These are phyloP conservation scores for Saitozyma sp. DNA, from an alignment of 768 basidiomycete species.

Conservation along the genomic window DNA sequence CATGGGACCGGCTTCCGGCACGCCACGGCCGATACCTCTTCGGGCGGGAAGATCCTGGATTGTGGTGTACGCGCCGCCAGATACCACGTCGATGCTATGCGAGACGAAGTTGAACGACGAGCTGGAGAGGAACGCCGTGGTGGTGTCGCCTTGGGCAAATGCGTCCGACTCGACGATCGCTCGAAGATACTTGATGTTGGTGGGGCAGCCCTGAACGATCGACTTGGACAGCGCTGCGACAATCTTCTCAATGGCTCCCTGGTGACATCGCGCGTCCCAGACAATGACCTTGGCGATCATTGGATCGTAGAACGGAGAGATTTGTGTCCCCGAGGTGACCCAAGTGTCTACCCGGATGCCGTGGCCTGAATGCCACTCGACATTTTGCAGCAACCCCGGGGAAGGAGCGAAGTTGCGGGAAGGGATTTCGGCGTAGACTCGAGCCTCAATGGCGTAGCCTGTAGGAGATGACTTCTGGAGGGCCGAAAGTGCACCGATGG, in stretches of 20 bases:
- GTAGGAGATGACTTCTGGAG: no score
- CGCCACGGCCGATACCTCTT: slow-evolving; percentile 58
- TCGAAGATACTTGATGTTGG: slow-evolving; percentile 59
- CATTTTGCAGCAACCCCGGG: no score
- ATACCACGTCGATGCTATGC: slow-evolving; percentile 61
- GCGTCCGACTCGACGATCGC: slow-evolving; percentile 9
- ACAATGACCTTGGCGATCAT: slow-evolving; percentile 65
- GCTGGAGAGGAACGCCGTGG: slow-evolving; percentile 37
- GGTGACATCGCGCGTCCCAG: slow-evolving; percentile 55
- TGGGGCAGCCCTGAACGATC: slow-evolving; percentile 62
- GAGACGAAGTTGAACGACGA: slow-evolving; percentile 5
- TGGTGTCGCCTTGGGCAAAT: slow-evolving; percentile 28
- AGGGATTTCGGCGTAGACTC: no score
- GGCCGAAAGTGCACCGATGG: no score
- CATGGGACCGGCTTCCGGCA: slow-evolving; percentile 68
- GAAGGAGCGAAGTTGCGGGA: no score
- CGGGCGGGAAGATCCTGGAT: slow-evolving; percentile 32
- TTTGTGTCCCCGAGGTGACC: slow-evolving; percentile 12
- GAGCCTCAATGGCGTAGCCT: no score
- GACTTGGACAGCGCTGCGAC: slow-evolving; percentile 53
- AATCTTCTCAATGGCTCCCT: slow-evolving; percentile 58
- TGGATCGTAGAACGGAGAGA: slow-evolving; percentile 56
- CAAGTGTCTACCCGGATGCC: no score
- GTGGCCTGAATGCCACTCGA: no score
- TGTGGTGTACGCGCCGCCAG: slow-evolving; percentile 61